A percentile compares a stretch with the other conserved stretches of the same genome.
These are phyloP conservation scores for Plasmodium adleri DNA, from an alignment of 169 alveolate genomes.

Conservation along the genomic window DNA sequence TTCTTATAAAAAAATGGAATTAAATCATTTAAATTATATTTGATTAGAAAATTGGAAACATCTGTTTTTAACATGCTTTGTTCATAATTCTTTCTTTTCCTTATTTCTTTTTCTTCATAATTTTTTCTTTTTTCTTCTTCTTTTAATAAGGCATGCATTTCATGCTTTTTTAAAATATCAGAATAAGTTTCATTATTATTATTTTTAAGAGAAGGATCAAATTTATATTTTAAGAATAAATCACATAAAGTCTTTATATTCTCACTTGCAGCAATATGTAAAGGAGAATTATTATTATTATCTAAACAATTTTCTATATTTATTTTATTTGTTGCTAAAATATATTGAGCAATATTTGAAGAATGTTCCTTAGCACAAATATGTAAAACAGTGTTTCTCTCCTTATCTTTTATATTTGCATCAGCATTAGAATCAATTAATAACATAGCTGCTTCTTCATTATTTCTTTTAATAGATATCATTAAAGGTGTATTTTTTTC, in stretches of 20 bases:
- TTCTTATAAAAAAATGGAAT: conserved; percentile 51
- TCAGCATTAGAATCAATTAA: conserved; percentile 73
- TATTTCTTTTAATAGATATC: conserved; percentile 61
- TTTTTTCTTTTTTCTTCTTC: conserved; percentile 67
- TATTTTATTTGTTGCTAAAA: conserved; percentile 55
- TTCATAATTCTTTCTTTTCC: conserved; percentile 62
- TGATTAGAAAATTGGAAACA: conserved; percentile 62
- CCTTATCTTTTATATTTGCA: conserved; percentile 57
- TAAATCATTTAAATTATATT: conserved; percentile 40
- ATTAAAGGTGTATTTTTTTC: conserved; percentile 62
- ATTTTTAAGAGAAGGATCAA: conserved; percentile 59
- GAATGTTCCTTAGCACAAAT: conserved; percentile 74
- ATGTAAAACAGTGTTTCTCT: conserved; percentile 50
- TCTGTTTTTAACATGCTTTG: conserved; percentile 71
- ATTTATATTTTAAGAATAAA: conserved; percentile 48
- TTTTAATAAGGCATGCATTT: conserved; percentile 31
- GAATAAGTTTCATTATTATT: conserved; percentile 70
- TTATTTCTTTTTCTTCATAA: conserved; percentile 69
- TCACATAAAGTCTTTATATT: conserved; percentile 49
- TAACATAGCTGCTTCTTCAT: conserved; percentile 59
- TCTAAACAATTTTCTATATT: conserved; percentile 64
- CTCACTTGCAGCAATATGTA: conserved; percentile 76
- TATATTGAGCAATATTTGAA: conserved; percentile 61
- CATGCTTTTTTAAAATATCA: conserved; percentile 73
- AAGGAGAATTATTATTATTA: conserved; percentile 61